Base-by-base conservation (phyloP, 2,329 filamentous ascomycete genomes). In the Lasiodiplodia gonubiensis region DNA sequence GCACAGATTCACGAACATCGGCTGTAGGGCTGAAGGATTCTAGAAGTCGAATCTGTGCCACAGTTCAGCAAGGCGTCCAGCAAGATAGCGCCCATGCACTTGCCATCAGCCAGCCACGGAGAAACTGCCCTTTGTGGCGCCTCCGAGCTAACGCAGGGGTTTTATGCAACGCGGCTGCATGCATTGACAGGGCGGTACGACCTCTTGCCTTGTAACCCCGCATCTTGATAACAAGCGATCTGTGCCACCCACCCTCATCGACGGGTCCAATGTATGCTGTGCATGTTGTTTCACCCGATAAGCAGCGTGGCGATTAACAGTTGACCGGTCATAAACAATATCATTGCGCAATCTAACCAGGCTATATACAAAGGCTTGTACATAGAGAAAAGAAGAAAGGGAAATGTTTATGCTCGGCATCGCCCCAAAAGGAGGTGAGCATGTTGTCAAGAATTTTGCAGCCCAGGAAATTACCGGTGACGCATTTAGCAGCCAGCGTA, bases 321-420 rank as follows among this genome's bases (percentile, higher is more conserved):
- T 18, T 60, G 55, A 60, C 55, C 55, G 55, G 55, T 60, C 55
- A 27, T 59, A 37, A 60, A 48, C 8, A 30, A 2, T 60, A 25
- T 60, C 14, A 48, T 60, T 60, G 39, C 55, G 39, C 37, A 60
- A 60, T 60, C 55, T 60, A 60, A 46, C 39, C 55, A 48, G 46
- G 25, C 55, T 48, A 60, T 60, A 60, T 60, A 60, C 55, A 60
- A 60, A 60, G 33, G 55, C 55, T 27, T 60, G 39, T 46, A 48
- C 18, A 48, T 27, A 48, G 54, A 14, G 37, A 27, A 30, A 25
- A 33, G 25, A 48, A 33, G 39, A 30, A 60, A 27, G 21, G 4
- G 1, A 33, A n/a, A 10, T 11, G 21, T 18, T 33, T 11, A 30
- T 33, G 16, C 51, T 54, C 51, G 25, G 51, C 14, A n/a, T n/a